Conservation (phyloP, 108 stramenopile species). For the Phaeodactylum tricornutum region DNA sequence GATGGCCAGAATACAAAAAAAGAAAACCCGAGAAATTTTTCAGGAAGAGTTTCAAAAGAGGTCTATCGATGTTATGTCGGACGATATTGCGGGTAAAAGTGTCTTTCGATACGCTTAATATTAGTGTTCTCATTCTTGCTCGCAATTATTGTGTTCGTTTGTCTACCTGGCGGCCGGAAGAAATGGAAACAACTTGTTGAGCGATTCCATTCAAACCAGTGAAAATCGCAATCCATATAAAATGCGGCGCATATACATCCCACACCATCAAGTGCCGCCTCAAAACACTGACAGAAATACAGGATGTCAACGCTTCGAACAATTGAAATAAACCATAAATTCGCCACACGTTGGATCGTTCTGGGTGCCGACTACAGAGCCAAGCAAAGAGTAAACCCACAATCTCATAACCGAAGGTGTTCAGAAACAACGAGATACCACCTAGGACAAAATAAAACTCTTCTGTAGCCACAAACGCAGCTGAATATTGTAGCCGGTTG, state of each 20-base stretch:
- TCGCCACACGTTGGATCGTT: constrained; percentile 26
- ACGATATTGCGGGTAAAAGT: constrained; percentile 66
- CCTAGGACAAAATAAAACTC: constrained; percentile 57
- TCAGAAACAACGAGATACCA: constrained; percentile 63
- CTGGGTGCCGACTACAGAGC: constrained; percentile 3
- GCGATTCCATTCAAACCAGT: constrained; percentile 23
- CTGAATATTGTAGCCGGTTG: constrained; percentile 68
- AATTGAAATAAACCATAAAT: constrained; percentile 61
- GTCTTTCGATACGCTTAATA: constrained; percentile 69
- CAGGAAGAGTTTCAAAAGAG: constrained; percentile 67
- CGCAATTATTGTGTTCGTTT: too few species aligned
- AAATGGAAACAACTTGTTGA: constrained; percentile 6
- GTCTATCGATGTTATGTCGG: constrained; percentile 30
- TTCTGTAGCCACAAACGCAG: constrained; percentile 73
- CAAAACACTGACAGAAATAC: constrained; percentile 68
- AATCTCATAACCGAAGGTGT: constrained; percentile 83
- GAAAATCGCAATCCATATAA: constrained; percentile 62
- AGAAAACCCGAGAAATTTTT: constrained; percentile 80
- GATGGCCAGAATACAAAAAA: constrained; percentile 86
- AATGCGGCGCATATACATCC: constrained; percentile 82
- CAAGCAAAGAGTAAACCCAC: constrained; percentile 45
- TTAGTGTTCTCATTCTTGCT: too few species aligned
- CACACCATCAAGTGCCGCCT: constrained; percentile 82
- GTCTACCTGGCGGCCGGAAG: too few species aligned
- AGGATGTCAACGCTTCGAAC: constrained; percentile 49